phyloP scores from a whole-genome alignment of 1,139 yeast genomes.

The Candida frijolesensis region DNA sequence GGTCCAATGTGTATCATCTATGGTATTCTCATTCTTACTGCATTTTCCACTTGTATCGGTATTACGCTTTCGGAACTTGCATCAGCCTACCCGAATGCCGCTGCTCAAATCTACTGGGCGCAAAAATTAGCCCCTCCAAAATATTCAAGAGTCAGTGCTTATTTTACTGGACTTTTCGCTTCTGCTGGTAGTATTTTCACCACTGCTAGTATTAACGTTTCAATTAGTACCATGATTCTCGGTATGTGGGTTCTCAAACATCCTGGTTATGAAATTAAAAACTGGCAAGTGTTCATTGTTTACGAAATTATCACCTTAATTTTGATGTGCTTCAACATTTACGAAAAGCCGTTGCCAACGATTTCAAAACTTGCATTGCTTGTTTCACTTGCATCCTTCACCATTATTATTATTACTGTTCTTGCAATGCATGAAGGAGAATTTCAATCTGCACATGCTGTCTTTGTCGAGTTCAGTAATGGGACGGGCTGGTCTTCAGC shows the following conservation, averaged over 20 bases:
- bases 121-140: constrained; percentile 53
- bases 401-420: constrained; percentile 57
- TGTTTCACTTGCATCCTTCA: constrained; percentile 54
- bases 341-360: constrained; percentile 57
- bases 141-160: constrained; percentile 47
- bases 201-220: constrained; percentile 61
- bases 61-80: constrained; percentile 50
- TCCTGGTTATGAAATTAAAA: constrained; percentile 44
- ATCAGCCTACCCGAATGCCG: constrained; percentile 61
- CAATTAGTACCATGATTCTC: constrained; percentile 48
- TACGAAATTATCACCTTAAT: constrained; percentile 43
- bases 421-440: constrained; percentile 53
- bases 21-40: constrained; percentile 64
- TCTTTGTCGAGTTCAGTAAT: constrained; percentile 61
- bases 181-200: constrained; percentile 61
- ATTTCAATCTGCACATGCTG: constrained; percentile 59
- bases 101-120: constrained; percentile 69
- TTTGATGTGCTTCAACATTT: constrained; percentile 55
- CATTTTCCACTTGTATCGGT: constrained; percentile 39
- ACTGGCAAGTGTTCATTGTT: constrained; percentile 63
- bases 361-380: constrained; percentile 57
- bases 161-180: constrained; percentile 55
- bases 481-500: constrained; percentile 65
- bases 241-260: constrained; percentile 56
- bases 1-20: constrained; percentile 69